Percentiles rank a stretch among this genome's conserved stretches.
These are phyloP conservation scores for Gryganskiella cystojenkinii DNA, from an alignment of 192 early-diverging fungal genomes.

Conservation along the genomic window DNA sequence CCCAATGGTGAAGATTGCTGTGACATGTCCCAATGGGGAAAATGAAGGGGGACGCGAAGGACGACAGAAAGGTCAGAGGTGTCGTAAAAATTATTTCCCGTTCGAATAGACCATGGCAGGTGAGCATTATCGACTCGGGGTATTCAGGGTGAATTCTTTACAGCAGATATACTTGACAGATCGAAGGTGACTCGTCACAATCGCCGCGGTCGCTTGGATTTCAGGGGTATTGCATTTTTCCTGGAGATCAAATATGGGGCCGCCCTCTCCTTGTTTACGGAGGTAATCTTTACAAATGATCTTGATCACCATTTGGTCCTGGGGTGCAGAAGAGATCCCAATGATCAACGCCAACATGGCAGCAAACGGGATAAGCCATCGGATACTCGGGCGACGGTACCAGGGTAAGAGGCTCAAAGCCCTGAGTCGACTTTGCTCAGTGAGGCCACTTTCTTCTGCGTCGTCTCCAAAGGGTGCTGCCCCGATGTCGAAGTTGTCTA, in stretches of 20 bases:
- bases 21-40: neutral
- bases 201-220: slow-evolving; percentile 6
- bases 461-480: neutral
- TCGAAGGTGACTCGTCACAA: neutral
- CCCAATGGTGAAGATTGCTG: slow-evolving; percentile 10
- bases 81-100: too few relatives aligned
- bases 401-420: neutral
- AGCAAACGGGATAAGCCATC: slow-evolving; percentile 6
- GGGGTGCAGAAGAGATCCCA: neutral
- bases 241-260: neutral
- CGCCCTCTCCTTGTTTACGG: neutral
- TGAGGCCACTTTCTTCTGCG: neutral
- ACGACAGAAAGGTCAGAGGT: neutral
- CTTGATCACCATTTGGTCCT: neutral
- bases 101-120: too few relatives aligned
- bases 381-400: neutral
- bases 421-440: neutral
- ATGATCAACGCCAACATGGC: neutral
- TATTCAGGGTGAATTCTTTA: neutral
- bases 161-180: slow-evolving; percentile 8
- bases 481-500: too few relatives aligned
- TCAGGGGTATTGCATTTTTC: neutral
- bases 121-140: too few relatives aligned
- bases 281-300: slow-evolving; percentile 19
- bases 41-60: neutral